Conservation (phyloP, 305 asterid genomes). For the Fraxinus paxiana region DNA sequence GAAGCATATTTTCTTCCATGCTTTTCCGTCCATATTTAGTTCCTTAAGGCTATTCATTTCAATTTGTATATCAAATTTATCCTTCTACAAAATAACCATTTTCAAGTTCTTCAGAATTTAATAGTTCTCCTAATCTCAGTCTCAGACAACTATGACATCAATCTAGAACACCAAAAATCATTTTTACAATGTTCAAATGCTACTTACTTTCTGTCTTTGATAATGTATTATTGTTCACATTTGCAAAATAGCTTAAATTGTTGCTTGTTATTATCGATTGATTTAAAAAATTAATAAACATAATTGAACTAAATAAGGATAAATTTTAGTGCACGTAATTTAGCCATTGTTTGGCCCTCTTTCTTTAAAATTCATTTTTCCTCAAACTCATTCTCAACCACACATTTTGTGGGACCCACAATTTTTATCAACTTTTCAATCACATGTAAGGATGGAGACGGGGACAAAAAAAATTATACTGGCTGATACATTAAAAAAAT, state of each 20-base stretch:
- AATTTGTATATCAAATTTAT: neutral
- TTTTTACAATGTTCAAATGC: neutral
- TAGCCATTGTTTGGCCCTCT: neutral
- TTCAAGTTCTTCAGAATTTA: neutral
- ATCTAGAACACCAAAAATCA: neutral
- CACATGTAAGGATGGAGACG: neutral
- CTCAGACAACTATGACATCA: neutral
- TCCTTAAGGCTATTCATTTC: neutral
- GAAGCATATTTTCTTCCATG: conserved; percentile 9
- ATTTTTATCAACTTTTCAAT: neutral
- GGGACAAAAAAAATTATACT: neutral
- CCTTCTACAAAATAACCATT: neutral
- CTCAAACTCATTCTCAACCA: neutral
- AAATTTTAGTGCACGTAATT: neutral
- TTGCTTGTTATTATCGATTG: neutral
- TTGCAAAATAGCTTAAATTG: neutral
- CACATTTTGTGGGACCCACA: neutral
- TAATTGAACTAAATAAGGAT: neutral
- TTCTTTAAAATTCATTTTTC: neutral
- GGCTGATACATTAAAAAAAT: neutral
- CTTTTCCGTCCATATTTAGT: conserved; percentile 7
- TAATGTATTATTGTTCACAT: neutral
- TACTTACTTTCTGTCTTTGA: neutral
- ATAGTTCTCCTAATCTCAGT: neutral
- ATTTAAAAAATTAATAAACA: neutral